phyloP scores from a whole-genome alignment of 2,329 filamentous ascomycete genomes.

The Fusarium sp. region DNA sequence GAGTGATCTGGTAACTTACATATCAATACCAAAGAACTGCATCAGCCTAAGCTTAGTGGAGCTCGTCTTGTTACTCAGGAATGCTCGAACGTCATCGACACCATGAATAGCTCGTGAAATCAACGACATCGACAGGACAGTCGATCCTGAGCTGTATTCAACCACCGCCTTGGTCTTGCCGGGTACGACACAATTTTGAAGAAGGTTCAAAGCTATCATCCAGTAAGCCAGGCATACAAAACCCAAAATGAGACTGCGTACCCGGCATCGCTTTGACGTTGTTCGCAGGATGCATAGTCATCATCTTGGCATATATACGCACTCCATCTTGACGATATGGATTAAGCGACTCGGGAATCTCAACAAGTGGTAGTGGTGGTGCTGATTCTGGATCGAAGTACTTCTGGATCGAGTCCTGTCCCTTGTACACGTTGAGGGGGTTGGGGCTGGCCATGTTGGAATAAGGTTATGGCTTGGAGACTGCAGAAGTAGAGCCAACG shows the following conservation, averaged over 20 bases:
- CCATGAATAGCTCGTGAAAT: constrained; percentile 62
- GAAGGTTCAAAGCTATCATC: constrained; percentile 58
- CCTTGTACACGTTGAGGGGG: constrained; percentile 65
- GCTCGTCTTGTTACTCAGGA: constrained; percentile 68
- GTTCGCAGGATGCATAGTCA: constrained; percentile 71
- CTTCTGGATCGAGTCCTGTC: constrained; percentile 64
- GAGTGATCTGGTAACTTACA: constrained; percentile 47
- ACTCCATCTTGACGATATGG: constrained; percentile 67
- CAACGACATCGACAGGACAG: constrained; percentile 69
- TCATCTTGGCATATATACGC: constrained; percentile 73
- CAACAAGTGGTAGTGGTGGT: constrained; percentile 69
- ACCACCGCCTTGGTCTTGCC: constrained; percentile 62
- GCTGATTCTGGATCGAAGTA: constrained; percentile 69
- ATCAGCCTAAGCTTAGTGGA: constrained; percentile 63
- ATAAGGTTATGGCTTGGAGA: neutral
- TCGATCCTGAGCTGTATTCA: constrained; percentile 71
- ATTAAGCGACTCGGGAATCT: constrained; percentile 67
- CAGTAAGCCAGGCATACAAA: neutral
- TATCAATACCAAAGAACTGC: constrained; percentile 68
- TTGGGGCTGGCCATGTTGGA: constrained; percentile 42
- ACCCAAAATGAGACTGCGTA: constrained; percentile 22
- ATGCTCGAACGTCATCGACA: constrained; percentile 63
- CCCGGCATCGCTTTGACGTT: constrained; percentile 73
- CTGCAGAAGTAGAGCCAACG: neutral
- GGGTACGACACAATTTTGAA: constrained; percentile 45